A percentile compares a stretch with the other conserved stretches of the same genome.
phyloP scores from a whole-genome alignment of 441 rosid species.

The Populus hybrid region DNA sequence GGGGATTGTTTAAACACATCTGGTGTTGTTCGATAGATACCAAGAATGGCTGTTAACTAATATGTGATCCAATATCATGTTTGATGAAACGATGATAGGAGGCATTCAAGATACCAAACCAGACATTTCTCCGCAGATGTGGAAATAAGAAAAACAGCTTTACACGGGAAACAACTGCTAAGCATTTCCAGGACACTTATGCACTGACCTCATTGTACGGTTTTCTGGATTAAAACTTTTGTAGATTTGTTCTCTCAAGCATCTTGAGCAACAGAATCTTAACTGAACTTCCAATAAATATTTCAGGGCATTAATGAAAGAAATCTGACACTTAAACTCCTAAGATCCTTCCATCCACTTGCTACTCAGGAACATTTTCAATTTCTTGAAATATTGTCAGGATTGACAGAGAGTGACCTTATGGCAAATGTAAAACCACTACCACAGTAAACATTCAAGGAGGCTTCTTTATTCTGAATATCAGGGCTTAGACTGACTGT shows the following conservation, averaged over 20 bases:
- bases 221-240: neutral
- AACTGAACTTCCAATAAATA: neutral
- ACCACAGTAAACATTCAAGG: conserved; percentile 55
- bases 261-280: neutral
- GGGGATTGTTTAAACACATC: too few relatives aligned
- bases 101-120: neutral
- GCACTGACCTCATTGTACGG: neutral
- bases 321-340: neutral
- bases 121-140: neutral
- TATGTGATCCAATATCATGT: too few relatives aligned
- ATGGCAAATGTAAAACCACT: conserved; percentile 71
- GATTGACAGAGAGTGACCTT: conserved; percentile 16
- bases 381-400: neutral
- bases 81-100: too few relatives aligned
- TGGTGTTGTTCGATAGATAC: too few relatives aligned
- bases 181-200: neutral
- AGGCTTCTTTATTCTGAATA: conserved; percentile 10
- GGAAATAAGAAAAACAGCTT: too few relatives aligned
- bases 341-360: neutral
- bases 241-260: neutral
- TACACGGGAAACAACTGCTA: neutral
- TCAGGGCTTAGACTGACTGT: conserved; percentile 31
- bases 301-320: neutral
- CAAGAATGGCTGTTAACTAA: too few relatives aligned
- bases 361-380: neutral